A percentile compares a stretch with the other conserved stretches of the same genome.
Evolutionary conservation across 768 basidiomycete genomes (phyloP).

Genomic region (Suillus bovinus): DNA sequence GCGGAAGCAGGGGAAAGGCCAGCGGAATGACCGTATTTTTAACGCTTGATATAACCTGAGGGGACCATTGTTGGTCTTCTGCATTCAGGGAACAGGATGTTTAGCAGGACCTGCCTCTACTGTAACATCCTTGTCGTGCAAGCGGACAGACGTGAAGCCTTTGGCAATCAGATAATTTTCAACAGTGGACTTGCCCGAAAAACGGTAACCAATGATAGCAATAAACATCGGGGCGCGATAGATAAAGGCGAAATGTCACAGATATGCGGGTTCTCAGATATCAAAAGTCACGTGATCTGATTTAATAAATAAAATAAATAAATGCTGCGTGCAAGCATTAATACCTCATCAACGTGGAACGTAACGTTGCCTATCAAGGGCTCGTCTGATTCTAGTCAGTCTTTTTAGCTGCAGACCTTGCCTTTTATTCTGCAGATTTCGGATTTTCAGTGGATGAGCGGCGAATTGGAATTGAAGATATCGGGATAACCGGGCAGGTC

Average conservation of each 20-base stretch:
- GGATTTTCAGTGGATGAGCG: slow-evolving; percentile 60
- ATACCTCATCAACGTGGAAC: neutral
- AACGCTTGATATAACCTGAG: neutral
- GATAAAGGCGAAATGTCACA: no score
- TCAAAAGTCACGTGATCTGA: neutral
- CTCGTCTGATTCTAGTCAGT: neutral
- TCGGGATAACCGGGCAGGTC: slow-evolving; percentile 12
- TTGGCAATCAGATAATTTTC: slow-evolving; percentile 60
- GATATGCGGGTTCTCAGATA: no score
- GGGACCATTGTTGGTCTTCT: slow-evolving; percentile 1
- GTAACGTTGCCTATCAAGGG: neutral
- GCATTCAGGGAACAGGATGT: neutral
- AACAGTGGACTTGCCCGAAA: slow-evolving; percentile 61
- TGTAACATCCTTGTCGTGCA: slow-evolving; percentile 29
- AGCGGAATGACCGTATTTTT: neutral
- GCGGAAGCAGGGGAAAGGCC: neutral
- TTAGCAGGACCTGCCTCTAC: slow-evolving; percentile 18
- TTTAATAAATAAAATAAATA: no score
- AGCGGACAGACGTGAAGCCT: slow-evolving; percentile 53
- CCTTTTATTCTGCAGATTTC: slow-evolving; percentile 62
- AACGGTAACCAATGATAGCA: slow-evolving; percentile 63
- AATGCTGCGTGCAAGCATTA: no score
- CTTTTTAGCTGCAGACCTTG: slow-evolving; percentile 48
- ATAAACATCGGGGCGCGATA: slow-evolving; percentile 57
- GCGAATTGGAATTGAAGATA: slow-evolving; percentile 58